Evolutionary conservation across 345 rosid species (phyloP).

Genomic region (Brassica incana): DNA sequence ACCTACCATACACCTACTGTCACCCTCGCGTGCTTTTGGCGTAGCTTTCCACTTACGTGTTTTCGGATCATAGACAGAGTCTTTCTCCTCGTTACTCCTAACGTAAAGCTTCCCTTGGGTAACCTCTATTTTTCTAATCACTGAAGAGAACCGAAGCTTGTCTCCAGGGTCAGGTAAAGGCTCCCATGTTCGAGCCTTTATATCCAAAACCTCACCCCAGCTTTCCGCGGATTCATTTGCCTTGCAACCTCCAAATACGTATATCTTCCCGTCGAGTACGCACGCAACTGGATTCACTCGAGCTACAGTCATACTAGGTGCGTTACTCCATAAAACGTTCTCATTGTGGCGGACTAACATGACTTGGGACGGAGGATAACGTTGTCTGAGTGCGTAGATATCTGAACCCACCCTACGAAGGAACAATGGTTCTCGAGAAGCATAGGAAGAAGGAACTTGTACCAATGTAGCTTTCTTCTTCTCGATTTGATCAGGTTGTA

Average conservation of each 20-base stretch:
- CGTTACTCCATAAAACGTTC: not conserved
- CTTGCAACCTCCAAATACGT: not conserved
- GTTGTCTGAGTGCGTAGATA: not conserved
- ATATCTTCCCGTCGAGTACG: not conserved
- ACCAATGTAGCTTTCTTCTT: not conserved
- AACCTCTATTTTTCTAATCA: not conserved
- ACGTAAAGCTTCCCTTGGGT: not conserved
- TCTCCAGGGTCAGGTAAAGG: not conserved
- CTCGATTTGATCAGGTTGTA: not conserved
- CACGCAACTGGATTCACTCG: not conserved
- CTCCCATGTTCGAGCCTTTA: not conserved
- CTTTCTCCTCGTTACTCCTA: slow-evolving; percentile 14
- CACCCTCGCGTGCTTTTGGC: not conserved
- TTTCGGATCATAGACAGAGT: not conserved
- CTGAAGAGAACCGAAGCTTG: not conserved
- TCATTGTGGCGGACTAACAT: not conserved
- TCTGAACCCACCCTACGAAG: not conserved
- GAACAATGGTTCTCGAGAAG: not conserved
- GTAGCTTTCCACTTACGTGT: not conserved
- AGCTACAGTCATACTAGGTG: not conserved
- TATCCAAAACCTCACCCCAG: not conserved
- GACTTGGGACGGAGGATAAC: not conserved
- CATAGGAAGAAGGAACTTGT: not conserved
- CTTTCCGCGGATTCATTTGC: not conserved
- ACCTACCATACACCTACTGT: not conserved